These are phyloP conservation scores for Zoysia pacifica DNA, from an alignment of 176 grass and related monocot species.

Conservation along the genomic window DNA sequence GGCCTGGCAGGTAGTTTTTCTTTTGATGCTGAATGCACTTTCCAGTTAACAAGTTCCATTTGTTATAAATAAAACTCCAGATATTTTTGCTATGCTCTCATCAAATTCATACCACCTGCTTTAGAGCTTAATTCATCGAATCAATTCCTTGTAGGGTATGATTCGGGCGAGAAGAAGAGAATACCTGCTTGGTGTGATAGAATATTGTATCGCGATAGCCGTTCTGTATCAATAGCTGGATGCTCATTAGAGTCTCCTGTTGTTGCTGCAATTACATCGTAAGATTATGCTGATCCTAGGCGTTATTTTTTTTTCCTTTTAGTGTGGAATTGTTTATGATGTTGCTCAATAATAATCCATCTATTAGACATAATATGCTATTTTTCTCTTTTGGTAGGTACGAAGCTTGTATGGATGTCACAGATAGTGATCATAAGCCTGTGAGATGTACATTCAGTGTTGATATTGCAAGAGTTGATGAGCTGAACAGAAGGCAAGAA, in stretches of 20 bases:
- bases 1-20: conserved; percentile 75
- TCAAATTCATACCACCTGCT: conserved; percentile 27
- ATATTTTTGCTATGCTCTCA: neutral
- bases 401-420: conserved; percentile 92
- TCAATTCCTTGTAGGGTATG: conserved; percentile 69
- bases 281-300: conserved; percentile 38
- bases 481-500: conserved; percentile 73
- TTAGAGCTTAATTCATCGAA: conserved; percentile 16
- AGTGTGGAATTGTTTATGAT: neutral
- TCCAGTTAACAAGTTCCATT: conserved; percentile 12
- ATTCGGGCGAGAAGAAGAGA: conserved; percentile 95
- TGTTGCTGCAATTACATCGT: conserved; percentile 81
- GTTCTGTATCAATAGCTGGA: conserved; percentile 57
- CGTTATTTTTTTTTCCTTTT: neutral
- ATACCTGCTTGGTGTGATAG: conserved; percentile 99
- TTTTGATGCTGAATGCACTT: conserved; percentile 20
- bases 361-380: conserved; percentile 12
- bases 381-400: conserved; percentile 57
- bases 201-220: conserved; percentile 93
- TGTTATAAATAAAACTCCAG: neutral
- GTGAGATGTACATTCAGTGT: conserved; percentile 86
- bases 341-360: conserved; percentile 23
- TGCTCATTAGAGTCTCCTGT: conserved; percentile 90
- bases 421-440: conserved; percentile 96
- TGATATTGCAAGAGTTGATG: conserved; percentile 83